Base-by-base conservation (phyloP, 352 stramenopile species). In the Globisporangium perplexum region DNA sequence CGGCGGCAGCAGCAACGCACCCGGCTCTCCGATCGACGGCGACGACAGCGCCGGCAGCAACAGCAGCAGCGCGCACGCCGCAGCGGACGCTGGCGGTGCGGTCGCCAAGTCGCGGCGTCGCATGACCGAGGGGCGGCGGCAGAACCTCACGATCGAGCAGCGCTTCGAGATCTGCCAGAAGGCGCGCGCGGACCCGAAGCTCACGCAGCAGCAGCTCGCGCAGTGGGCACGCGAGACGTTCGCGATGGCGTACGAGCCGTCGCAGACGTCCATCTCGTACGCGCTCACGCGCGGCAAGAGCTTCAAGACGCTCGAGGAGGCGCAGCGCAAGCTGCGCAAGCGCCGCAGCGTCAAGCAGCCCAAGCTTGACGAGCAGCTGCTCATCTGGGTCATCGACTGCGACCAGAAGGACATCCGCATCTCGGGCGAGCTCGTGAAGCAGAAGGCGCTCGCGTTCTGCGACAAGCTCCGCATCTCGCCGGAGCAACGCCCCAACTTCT, bases 121-220 rank as follows among this genome's bases (percentile, higher is more conserved):
- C 7, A 20, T 8, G 6, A 14, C 20, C 2, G 47, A 53, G 26
- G 30, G 47, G 3, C 55, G 33, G 26, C 56, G 56, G 12, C 49
- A 45, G 24, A 93, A 93, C 69, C 74, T 93, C 36, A 93, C 82
- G 57, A 77, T 89, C 61, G 77, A 88, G 57, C 82, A 93, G 66
- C 89, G 89, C 67, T 80, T 77, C 0, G 61, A 83, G 38, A 90
- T 93, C 62, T 93, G 82, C 53, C 62, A 88, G 39, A 77, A 89
- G 53, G 68, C 72, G 53, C 74, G 77, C 59, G 74, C 77, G 60
- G 74, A 86, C 59, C 82, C 82, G 45, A 90, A 81, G 61, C 68
- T 65, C 6, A 87, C 82, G 55, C 82, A 93, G 66, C 70, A 75
- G 60, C 74, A 89, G 59, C 63, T 93, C 47, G 80, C 75, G 50